Conservation (phyloP, 2,329 filamentous ascomycete species). For the Zymoseptoria tritici region DNA sequence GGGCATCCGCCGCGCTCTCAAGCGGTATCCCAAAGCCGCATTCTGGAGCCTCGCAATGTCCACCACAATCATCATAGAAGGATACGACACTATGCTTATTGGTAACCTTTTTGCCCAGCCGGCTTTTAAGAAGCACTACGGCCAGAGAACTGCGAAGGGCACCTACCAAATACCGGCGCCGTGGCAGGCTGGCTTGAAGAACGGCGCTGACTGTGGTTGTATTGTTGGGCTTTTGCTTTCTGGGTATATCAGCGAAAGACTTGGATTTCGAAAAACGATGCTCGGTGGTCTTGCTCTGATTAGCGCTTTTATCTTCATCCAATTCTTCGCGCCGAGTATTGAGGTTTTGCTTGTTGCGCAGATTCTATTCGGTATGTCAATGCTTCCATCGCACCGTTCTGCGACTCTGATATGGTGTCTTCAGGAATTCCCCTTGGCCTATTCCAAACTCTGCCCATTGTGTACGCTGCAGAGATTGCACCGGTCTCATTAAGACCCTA, state of each 20-base stretch:
- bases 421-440: conserved; percentile 39
- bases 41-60: conserved; percentile 3
- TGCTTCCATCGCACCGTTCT: not conserved
- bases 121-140: conserved; percentile 33
- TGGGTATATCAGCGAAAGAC: conserved; percentile 53
- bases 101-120: conserved; percentile 28
- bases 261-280: conserved; percentile 43
- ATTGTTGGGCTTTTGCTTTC: conserved; percentile 61
- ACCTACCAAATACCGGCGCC: conserved; percentile 44
- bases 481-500: conserved; percentile 34
- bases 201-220: conserved; percentile 45
- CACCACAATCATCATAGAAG: conserved; percentile 43
- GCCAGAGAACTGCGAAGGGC: conserved; percentile 15
- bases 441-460: conserved; percentile 28
- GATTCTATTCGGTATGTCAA: conserved; percentile 35
- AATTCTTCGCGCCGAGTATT: conserved; percentile 33
- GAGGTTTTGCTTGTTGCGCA: conserved; percentile 19
- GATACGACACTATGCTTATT: conserved; percentile 44
- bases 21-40: conserved; percentile 3
- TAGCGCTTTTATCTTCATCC: conserved; percentile 46
- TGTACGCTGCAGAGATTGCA: conserved; percentile 38
- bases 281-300: conserved; percentile 51
- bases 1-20: not conserved
- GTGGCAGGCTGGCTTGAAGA: conserved; percentile 52
- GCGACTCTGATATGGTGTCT: conserved; percentile 31